These are phyloP conservation scores for Boechera retrofracta DNA, from an alignment of 345 rosid genomes.

Conservation along the genomic window DNA sequence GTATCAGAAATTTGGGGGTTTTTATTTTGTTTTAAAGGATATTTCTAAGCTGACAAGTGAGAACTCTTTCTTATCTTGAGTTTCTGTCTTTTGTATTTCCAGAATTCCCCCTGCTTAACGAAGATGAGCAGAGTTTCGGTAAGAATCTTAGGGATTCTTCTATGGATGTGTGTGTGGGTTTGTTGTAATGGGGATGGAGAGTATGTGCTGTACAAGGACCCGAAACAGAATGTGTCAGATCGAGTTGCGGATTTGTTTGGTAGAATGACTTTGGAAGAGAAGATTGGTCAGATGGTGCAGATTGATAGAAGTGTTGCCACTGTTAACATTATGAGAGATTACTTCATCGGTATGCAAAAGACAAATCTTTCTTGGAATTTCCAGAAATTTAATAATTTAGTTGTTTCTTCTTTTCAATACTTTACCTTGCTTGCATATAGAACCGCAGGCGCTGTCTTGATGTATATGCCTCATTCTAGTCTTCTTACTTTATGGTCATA, in stretches of 20 bases:
- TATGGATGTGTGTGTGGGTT: conserved; percentile 46
- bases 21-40: neutral
- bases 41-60: conserved; percentile 24
- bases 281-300: conserved; percentile 71
- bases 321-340: conserved; percentile 51
- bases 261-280: conserved; percentile 62
- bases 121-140: conserved; percentile 42
- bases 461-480: neutral
- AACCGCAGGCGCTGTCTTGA: neutral
- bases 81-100: conserved; percentile 4
- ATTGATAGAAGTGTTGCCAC: conserved; percentile 58
- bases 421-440: conserved; percentile 1
- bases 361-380: neutral
- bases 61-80: conserved; percentile 26
- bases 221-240: conserved; percentile 50
- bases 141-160: conserved; percentile 36
- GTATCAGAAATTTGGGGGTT: neutral
- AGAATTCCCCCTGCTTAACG: conserved; percentile 26
- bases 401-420: neutral
- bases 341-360: conserved; percentile 51
- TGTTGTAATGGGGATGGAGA: conserved; percentile 47
- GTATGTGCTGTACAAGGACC: conserved; percentile 56
- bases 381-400: neutral
- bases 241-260: conserved; percentile 53
- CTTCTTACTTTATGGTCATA: too few relatives aligned